Conservation (phyloP, 345 rosid species). For the Gossypium turneri region DNA sequence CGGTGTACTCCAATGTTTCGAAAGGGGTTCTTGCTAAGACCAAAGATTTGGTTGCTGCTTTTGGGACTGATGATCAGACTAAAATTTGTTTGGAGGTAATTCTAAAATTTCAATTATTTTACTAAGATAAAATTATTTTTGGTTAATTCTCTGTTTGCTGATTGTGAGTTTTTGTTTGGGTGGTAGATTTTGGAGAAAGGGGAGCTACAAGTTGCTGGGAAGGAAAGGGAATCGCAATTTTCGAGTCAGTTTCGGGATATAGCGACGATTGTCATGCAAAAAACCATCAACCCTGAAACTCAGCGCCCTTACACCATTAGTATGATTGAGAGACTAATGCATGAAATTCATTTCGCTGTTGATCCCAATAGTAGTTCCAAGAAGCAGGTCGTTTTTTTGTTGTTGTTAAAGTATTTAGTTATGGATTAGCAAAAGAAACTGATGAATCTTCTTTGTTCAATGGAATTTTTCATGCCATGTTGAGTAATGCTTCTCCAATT, state of each 20-base stretch:
- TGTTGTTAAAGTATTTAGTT: background rate
- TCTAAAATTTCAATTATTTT: background rate
- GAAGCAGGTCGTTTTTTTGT: conserved; percentile 58
- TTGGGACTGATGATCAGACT: conserved; percentile 79
- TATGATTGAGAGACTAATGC: conserved; percentile 93
- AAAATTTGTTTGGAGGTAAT: conserved; percentile 74
- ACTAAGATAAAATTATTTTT: background rate
- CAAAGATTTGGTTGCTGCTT: conserved; percentile 56
- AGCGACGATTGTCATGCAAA: conserved; percentile 94
- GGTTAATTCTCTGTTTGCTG: background rate
- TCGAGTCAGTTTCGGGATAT: conserved; percentile 93
- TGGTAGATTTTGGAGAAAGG: conserved; percentile 87
- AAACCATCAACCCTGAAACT: conserved; percentile 89
- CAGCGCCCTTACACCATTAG: conserved; percentile 90
- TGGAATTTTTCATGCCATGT: background rate
- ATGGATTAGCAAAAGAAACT: background rate
- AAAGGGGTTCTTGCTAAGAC: conserved; percentile 95
- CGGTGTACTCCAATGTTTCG: conserved; percentile 83
- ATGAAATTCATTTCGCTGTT: conserved; percentile 88
- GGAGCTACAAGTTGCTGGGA: conserved; percentile 97
- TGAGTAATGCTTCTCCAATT: background rate
- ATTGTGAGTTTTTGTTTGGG: background rate
- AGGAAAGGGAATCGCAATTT: conserved; percentile 89
- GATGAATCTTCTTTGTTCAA: background rate
- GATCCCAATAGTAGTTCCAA: conserved; percentile 84